Percentiles rank a stretch among this genome's conserved stretches.
phyloP scores from a whole-genome alignment of 768 basidiomycete genomes.

The Psilocybe sp. region DNA sequence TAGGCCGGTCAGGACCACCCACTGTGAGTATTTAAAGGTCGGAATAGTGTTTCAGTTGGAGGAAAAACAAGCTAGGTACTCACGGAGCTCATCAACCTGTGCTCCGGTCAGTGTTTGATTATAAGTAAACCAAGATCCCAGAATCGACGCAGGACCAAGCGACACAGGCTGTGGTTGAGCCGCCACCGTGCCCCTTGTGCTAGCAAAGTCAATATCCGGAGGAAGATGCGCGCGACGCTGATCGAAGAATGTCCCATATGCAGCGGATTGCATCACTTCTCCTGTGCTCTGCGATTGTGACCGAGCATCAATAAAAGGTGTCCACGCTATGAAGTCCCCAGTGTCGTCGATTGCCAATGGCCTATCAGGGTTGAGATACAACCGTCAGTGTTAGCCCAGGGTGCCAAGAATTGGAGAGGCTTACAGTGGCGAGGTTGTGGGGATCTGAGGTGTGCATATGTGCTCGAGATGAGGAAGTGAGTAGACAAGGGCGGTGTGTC shows the following conservation, averaged over 20 bases:
- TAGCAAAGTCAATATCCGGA: constrained; percentile 51
- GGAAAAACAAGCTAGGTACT: constrained; percentile 17
- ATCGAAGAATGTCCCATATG: constrained; percentile 60
- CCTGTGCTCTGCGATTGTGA: constrained; percentile 14
- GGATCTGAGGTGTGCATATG: constrained; percentile 43
- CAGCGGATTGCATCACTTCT: constrained; percentile 32
- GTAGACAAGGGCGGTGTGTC: constrained; percentile 48
- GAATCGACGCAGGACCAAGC: constrained; percentile 51
- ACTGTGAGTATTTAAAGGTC: constrained; percentile 35
- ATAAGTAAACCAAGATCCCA: constrained; percentile 55
- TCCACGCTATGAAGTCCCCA: constrained; percentile 55
- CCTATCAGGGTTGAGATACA: constrained; percentile 15
- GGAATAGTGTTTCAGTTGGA: not conserved
- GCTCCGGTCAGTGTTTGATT: constrained; percentile 52
- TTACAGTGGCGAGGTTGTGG: constrained; percentile 31
- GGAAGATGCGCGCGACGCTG: constrained; percentile 46
- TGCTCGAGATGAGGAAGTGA: constrained; percentile 63
- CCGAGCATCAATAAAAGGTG: constrained; percentile 1
- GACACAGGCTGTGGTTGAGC: constrained; percentile 61
- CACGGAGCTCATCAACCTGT: constrained; percentile 59
- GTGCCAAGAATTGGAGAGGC: constrained; percentile 7
- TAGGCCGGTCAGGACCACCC: constrained; percentile 62
- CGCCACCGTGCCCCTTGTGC: constrained; percentile 41
- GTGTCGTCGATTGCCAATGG: constrained; percentile 42
- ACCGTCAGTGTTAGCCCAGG: not conserved